These are phyloP conservation scores for Ichthyophthirius multifiliis DNA, from an alignment of 169 alveolate genomes.

Conservation along the genomic window DNA sequence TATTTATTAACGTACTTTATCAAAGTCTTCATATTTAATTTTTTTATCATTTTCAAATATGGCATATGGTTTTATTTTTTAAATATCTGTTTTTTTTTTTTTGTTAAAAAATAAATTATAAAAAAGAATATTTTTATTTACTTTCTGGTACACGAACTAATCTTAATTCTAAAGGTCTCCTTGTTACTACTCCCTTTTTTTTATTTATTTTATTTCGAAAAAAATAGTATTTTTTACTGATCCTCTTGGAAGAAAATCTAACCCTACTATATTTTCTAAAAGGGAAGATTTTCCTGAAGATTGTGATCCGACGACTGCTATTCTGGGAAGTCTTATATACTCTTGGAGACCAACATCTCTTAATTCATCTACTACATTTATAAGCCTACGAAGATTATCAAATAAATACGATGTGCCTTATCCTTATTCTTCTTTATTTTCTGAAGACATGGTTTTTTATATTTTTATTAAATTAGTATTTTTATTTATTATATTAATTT, in stretches of 20 bases:
- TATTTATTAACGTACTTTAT: constrained; percentile 90
- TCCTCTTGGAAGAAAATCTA: constrained; percentile 97
- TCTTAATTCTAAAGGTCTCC: constrained; percentile 96
- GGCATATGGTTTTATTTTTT: constrained; percentile 85
- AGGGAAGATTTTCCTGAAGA: constrained; percentile 91
- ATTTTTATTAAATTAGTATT: no score
- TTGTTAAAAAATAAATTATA: no score
- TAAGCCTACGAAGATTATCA: background rate
- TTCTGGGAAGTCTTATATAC: constrained; percentile 30
- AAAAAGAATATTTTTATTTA: no score
- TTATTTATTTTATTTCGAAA: no score
- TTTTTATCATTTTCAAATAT: constrained; percentile 70
- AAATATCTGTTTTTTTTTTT: no score
- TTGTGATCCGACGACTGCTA: background rate
- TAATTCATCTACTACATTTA: constrained; percentile 35
- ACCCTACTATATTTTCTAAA: constrained; percentile 95
- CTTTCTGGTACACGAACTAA: constrained; percentile 85
- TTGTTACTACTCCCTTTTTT: constrained; percentile 95
- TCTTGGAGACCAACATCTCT: constrained; percentile 68
- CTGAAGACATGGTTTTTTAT: no score
- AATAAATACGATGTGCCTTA: no score
- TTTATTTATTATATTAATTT: no score
- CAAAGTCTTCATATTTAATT: constrained; percentile 87
- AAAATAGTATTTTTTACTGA: constrained; percentile 31
- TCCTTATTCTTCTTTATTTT: no score